These are phyloP conservation scores for Yarrowia sp. DNA, from an alignment of 805 yeast genomes.

Conservation along the genomic window DNA sequence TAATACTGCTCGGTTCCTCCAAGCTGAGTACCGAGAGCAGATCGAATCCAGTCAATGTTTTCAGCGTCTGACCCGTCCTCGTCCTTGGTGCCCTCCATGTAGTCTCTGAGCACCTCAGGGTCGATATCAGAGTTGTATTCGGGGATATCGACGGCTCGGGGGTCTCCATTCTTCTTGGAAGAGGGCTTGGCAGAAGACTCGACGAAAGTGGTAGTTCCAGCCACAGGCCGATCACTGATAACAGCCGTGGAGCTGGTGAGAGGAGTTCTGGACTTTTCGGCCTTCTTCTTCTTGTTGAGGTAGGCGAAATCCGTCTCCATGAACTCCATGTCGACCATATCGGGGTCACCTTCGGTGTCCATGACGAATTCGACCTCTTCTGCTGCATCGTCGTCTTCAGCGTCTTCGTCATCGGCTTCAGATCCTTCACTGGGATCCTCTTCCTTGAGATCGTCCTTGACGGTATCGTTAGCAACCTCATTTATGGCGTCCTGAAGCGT, in stretches of 20 bases:
- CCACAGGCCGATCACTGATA: background rate
- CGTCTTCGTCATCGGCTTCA: conserved; percentile 23
- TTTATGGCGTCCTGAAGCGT: conserved; percentile 25
- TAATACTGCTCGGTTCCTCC: conserved; percentile 22
- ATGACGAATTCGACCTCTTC: conserved; percentile 1
- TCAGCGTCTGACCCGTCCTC: conserved; percentile 10
- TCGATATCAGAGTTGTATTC: conserved; percentile 34
- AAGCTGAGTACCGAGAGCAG: conserved; percentile 22
- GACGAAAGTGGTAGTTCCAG: background rate
- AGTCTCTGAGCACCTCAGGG: conserved; percentile 8
- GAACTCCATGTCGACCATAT: conserved; percentile 32
- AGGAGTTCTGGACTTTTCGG: background rate
- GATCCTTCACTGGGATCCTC: conserved; percentile 12
- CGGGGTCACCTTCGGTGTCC: conserved; percentile 31
- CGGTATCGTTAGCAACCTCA: conserved; percentile 9
- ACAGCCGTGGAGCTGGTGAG: conserved; percentile 6
- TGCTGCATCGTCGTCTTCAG: background rate
- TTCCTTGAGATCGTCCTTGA: background rate
- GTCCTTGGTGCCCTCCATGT: background rate
- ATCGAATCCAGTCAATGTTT: conserved; percentile 36
- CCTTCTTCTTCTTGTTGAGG: conserved; percentile 14
- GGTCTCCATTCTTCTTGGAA: conserved; percentile 1
- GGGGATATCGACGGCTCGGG: conserved; percentile 14
- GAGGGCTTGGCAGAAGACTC: background rate
- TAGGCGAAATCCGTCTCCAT: conserved; percentile 36